Percentiles rank a stretch among this genome's conserved stretches.
These are phyloP conservation scores for Fusarium sambucinum DNA, from an alignment of 2,329 filamentous ascomycete genomes.

Conservation along the genomic window DNA sequence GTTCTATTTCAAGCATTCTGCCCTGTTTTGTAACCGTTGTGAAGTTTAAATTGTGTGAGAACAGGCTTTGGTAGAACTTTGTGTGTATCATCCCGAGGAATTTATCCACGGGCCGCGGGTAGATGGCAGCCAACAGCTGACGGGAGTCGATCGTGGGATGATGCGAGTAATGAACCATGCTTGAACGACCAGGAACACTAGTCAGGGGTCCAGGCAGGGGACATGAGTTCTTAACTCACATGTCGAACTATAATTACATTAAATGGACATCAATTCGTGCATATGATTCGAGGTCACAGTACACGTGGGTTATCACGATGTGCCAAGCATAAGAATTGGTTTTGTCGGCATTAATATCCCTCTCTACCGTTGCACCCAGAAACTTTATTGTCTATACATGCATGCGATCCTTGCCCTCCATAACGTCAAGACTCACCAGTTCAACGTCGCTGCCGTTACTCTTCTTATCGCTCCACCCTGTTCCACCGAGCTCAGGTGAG, in stretches of 20 bases:
- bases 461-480: constrained; percentile 33
- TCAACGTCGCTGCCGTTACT: constrained; percentile 30
- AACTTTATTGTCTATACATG: background rate
- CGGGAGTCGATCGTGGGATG: background rate
- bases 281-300: background rate
- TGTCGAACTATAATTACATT: background rate
- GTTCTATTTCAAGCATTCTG: background rate
- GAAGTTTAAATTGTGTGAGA: background rate
- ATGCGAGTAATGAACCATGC: background rate
- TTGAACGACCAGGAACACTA: background rate
- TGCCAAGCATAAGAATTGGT: background rate
- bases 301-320: background rate
- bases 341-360: background rate
- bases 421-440: constrained; percentile 15
- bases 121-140: background rate
- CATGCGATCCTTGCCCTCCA: background rate
- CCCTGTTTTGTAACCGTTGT: background rate
- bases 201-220: background rate
- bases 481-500: constrained; percentile 13
- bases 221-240: background rate
- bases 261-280: background rate
- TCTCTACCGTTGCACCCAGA: background rate
- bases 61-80: background rate
- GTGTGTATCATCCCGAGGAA: background rate
- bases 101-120: background rate